Percentiles rank a stretch among this genome's conserved stretches.
phyloP scores from a whole-genome alignment of 2,329 filamentous ascomycete genomes.

The Tolypocladium guangdongense region DNA sequence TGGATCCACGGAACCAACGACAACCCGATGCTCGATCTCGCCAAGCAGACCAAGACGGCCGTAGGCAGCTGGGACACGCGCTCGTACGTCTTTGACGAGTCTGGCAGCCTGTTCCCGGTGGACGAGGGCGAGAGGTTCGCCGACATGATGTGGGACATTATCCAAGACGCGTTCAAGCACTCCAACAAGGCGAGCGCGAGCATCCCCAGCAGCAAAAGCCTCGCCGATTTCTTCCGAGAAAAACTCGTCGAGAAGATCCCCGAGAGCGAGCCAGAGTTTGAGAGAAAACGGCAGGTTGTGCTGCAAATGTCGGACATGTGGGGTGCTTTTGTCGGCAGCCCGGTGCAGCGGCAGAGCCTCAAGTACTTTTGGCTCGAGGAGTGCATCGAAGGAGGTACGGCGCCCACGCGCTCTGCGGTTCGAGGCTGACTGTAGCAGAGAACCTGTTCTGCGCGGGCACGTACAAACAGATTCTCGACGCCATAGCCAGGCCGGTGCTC shows the following conservation, averaged over 20 bases:
- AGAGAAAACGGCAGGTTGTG: slow-evolving; percentile 30
- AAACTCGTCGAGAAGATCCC: slow-evolving; percentile 35
- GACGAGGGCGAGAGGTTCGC: slow-evolving; percentile 35
- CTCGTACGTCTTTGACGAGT: slow-evolving; percentile 45
- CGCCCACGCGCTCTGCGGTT: background rate
- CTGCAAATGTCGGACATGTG: slow-evolving; percentile 51
- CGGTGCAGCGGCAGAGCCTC: slow-evolving; percentile 53
- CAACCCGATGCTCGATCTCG: slow-evolving; percentile 60
- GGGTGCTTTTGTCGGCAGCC: slow-evolving; percentile 61
- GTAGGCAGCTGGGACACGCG: slow-evolving; percentile 37
- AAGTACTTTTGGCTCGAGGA: slow-evolving; percentile 73
- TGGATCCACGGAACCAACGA: slow-evolving; percentile 67
- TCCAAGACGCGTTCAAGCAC: slow-evolving; percentile 55
- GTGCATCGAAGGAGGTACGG: slow-evolving; percentile 57
- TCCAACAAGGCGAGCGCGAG: slow-evolving; percentile 45
- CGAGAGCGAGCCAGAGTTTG: slow-evolving; percentile 27
- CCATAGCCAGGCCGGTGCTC: slow-evolving; percentile 45
- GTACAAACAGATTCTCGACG: slow-evolving; percentile 46
- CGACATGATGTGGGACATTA: slow-evolving; percentile 54
- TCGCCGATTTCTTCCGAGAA: slow-evolving; percentile 42
- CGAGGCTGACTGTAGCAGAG: slow-evolving; percentile 24
- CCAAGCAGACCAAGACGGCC: slow-evolving; percentile 45
- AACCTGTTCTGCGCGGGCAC: slow-evolving; percentile 51
- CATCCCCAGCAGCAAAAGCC: slow-evolving; percentile 35
- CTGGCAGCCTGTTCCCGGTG: slow-evolving; percentile 38